Conservation (phyloP, 768 basidiomycete genomes). For the Phaeotremella skinneri region DNA sequence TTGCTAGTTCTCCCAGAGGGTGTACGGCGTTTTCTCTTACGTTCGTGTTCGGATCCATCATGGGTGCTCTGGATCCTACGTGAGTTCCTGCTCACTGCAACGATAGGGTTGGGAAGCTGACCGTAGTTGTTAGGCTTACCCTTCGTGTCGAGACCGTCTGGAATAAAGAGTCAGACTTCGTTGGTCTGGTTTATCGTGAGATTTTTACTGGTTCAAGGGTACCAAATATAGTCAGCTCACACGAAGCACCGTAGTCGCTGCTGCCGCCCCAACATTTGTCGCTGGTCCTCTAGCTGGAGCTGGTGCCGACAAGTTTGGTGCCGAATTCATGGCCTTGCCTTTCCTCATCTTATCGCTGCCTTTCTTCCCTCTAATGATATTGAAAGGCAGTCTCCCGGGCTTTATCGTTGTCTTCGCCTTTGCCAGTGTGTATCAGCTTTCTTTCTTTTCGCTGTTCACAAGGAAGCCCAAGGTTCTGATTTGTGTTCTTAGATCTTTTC, state of each 20-base stretch:
- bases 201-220: neutral
- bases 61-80: conserved; percentile 38
- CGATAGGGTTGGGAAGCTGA: neutral
- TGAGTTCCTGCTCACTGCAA: conserved; percentile 11
- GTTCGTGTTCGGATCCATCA: conserved; percentile 26
- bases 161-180: conserved; percentile 22
- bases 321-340: conserved; percentile 17
- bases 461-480: neutral
- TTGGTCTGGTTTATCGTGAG: conserved; percentile 24
- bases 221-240: neutral
- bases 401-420: conserved; percentile 21
- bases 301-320: conserved; percentile 23
- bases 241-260: conserved; percentile 10
- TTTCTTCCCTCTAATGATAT: conserved; percentile 17
- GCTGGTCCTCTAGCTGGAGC: conserved; percentile 19
- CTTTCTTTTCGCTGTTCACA: neutral
- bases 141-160: conserved; percentile 15
- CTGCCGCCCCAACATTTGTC: conserved; percentile 19
- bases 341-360: conserved; percentile 15
- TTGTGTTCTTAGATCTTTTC: conserved; percentile 5
- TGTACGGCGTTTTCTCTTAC: conserved; percentile 27
- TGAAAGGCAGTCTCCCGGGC: conserved; percentile 15
- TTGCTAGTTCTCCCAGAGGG: conserved; percentile 23
- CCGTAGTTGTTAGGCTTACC: conserved; percentile 7
- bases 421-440: conserved; percentile 5